Evolutionary conservation across 1,284 basidiomycete genomes (phyloP), one percentile per base, ranked within the genome.

Genomic region (Anthracocystis setariae): DNA sequence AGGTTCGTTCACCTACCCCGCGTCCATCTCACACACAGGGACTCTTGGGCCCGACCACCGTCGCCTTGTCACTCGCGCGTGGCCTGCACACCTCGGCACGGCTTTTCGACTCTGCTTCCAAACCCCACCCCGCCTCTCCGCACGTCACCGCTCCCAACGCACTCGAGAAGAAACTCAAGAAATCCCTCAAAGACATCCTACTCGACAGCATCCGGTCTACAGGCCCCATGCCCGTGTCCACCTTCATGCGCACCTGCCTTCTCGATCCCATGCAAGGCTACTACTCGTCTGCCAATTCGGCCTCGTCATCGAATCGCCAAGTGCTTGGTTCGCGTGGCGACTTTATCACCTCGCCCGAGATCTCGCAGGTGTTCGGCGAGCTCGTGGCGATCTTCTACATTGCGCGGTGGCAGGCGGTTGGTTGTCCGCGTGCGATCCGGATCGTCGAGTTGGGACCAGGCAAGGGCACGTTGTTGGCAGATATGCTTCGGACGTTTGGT

Each of bases 291-390:
- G 73, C 73, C 58, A 77, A 73, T 49, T 48, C 60, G 1, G 58
- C 37, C 29, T 13, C 54, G 32, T 52, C 57, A 7, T 59, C 52
- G 1, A 42, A 42, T 15, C 52, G 74, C 23, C 86, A 89, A 38
- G 90, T 98, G 3, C 92, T 98, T 77, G 96, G 96, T 10, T 77
- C 88, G 0, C 86, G 87, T 33, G 96, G 96, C 3, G 96, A 99
- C 85, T 99, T 98, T 78, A 91, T 93, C 38, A 99, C 96, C 1
- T 93, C 91, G 69, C 96, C 96, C 2, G 96, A 99, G 82, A 97
- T 99, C 54, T 92, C 89, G 74, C 94, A 98, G 83, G 89, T 93
- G 0, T 98, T 98, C 83, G 96, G 96, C 67, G 95, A 99, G 89
- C 60, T 78, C 9, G 55, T 76, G 3, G 73, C 78, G 20, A 69